Percentiles rank a stretch among this genome's conserved stretches.
Evolutionary conservation across 768 basidiomycete species (phyloP).

Genomic region (Cyclocybe aegerita): DNA sequence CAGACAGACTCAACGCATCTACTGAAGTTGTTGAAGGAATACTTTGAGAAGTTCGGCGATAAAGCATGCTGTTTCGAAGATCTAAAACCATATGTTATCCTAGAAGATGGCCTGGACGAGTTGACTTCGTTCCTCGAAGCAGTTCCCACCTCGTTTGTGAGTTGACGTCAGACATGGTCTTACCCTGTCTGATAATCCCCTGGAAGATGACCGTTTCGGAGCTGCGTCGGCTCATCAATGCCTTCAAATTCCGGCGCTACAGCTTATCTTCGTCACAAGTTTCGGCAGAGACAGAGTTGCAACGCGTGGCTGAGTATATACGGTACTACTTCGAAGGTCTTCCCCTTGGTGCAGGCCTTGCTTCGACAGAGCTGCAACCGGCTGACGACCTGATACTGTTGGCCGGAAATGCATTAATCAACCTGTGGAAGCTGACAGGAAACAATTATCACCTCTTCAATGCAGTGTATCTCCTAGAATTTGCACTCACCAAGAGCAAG

Average conservation of each 20-base stretch:
- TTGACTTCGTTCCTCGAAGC: conserved; percentile 57
- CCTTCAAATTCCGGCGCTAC: conserved; percentile 71
- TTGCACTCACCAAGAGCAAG: conserved; percentile 67
- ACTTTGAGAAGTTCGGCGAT: conserved; percentile 71
- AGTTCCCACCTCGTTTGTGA: conserved; percentile 48
- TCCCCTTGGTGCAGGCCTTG: conserved; percentile 62
- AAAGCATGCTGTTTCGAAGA: conserved; percentile 91
- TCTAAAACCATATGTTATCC: conserved; percentile 60
- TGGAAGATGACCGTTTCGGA: conserved; percentile 48
- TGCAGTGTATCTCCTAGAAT: conserved; percentile 69
- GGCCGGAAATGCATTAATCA: conserved; percentile 66
- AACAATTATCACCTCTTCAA: conserved; percentile 62
- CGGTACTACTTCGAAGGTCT: conserved; percentile 67
- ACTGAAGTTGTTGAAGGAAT: conserved; percentile 55
- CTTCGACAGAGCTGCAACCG: conserved; percentile 79
- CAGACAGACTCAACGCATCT: conserved; percentile 43
- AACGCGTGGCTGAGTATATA: conserved; percentile 51
- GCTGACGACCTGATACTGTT: conserved; percentile 84
- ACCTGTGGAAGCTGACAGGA: conserved; percentile 55
- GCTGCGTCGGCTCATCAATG: conserved; percentile 71
- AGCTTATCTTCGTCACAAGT: conserved; percentile 49
- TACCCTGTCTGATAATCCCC: not conserved
- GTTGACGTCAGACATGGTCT: conserved; percentile 14
- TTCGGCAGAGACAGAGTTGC: conserved; percentile 55
- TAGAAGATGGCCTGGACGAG: conserved; percentile 44